Percentiles rank a stretch among this genome's conserved stretches.
Evolutionary conservation across 2,329 filamentous ascomycete genomes (phyloP).

Genomic region (Ophiostoma pallidulum): DNA sequence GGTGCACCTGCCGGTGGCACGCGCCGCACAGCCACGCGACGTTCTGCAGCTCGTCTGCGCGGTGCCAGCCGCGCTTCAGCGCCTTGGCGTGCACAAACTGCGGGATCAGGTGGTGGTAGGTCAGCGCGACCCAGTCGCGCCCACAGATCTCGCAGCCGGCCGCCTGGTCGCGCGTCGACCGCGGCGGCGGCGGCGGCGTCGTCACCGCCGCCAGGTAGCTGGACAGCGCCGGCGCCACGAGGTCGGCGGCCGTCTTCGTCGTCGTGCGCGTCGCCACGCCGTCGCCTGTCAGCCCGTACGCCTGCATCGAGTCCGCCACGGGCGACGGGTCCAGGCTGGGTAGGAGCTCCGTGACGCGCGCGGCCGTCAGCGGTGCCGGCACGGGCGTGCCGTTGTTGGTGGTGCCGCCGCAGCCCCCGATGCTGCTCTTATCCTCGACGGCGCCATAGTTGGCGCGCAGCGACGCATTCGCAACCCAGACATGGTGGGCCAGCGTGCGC

Average conservation of each 20-base stretch:
- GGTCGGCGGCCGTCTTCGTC: constrained; percentile 35
- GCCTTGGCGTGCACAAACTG: constrained; percentile 65
- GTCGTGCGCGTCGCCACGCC: constrained; percentile 19
- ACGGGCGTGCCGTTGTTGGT: not conserved
- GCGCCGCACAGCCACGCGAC: constrained; percentile 81
- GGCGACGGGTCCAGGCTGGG: constrained; percentile 44
- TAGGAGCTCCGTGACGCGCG: constrained; percentile 42
- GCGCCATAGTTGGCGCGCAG: constrained; percentile 46
- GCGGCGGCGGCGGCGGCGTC: constrained; percentile 54
- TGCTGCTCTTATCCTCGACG: not conserved
- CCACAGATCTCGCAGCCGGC: constrained; percentile 66
- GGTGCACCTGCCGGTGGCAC: constrained; percentile 76
- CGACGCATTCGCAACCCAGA: constrained; percentile 36
- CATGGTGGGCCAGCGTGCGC: constrained; percentile 50
- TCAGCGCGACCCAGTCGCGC: constrained; percentile 63
- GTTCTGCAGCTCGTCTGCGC: constrained; percentile 62
- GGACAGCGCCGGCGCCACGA: constrained; percentile 55
- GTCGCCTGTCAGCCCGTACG: constrained; percentile 52
- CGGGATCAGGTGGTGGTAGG: constrained; percentile 84
- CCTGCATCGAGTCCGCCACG: constrained; percentile 55
- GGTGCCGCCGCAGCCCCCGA: too few relatives aligned
- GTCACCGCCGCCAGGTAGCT: constrained; percentile 51
- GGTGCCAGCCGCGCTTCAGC: constrained; percentile 70
- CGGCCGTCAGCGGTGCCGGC: constrained; percentile 37
- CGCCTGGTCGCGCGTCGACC: constrained; percentile 41